A percentile compares a stretch with the other conserved stretches of the same genome.
These are phyloP conservation scores for Mucuna pruriens DNA, from an alignment of 306 rosid species.

Conservation along the genomic window DNA sequence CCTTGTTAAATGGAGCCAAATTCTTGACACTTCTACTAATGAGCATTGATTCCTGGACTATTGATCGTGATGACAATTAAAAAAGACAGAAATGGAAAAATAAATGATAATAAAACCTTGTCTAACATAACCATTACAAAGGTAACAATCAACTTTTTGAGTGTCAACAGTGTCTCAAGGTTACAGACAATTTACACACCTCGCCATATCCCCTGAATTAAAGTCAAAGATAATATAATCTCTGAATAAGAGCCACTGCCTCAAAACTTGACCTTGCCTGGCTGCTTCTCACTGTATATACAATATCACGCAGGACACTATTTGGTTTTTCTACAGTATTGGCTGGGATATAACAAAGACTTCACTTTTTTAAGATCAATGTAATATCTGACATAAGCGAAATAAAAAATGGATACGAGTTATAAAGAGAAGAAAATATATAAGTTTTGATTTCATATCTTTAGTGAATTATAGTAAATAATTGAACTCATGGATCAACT, in stretches of 20 bases:
- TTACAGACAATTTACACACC: slow-evolving; percentile 8
- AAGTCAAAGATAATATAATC: slow-evolving; percentile 32
- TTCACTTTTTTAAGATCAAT: background rate
- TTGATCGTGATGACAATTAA: background rate
- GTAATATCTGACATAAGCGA: background rate
- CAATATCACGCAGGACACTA: background rate
- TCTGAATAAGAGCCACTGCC: slow-evolving; percentile 14
- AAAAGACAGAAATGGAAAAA: background rate
- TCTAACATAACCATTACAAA: background rate
- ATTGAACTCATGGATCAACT: no score
- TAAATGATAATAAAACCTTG: background rate
- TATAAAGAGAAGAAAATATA: background rate
- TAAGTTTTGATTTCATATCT: background rate
- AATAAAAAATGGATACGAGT: background rate
- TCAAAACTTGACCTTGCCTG: slow-evolving; percentile 31
- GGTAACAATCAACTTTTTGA: slow-evolving; percentile 5
- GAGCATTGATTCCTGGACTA: background rate
- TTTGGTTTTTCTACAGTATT: slow-evolving; percentile 1
- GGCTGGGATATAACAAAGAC: background rate
- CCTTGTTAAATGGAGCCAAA: background rate
- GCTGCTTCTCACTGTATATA: background rate
- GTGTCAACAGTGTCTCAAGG: background rate
- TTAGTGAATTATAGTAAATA: no score
- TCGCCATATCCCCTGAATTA: slow-evolving; percentile 17
- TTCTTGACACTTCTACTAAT: background rate